Evolutionary conservation across 306 rosid species (phyloP).

Genomic region (Dalbergia oliveri): DNA sequence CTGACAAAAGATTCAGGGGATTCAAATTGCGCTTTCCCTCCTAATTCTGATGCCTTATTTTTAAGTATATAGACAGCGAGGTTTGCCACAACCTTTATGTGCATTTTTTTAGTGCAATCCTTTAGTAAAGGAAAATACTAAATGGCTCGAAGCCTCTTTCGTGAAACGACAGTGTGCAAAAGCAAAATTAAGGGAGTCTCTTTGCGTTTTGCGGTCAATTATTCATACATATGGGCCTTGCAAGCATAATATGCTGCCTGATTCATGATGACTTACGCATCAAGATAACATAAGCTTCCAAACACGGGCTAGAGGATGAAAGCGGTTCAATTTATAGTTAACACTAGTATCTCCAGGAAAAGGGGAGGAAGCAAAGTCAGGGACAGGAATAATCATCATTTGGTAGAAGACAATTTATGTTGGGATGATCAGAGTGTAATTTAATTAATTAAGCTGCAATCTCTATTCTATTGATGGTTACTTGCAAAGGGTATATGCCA

Average conservation of each 20-base stretch:
- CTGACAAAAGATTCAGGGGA: too few species aligned
- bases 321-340: not conserved
- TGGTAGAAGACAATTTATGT: not conserved
- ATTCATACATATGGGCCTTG: not conserved
- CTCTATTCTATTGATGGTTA: not conserved
- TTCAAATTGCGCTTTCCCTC: too few species aligned
- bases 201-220: not conserved
- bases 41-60: too few species aligned
- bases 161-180: too few species aligned
- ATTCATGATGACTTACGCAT: not conserved
- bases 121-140: not conserved
- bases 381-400: slow-evolving; percentile 7
- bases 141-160: too few species aligned
- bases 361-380: not conserved
- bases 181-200: too few species aligned
- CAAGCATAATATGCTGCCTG: not conserved
- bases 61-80: not conserved
- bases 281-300: too few species aligned
- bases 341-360: not conserved
- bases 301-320: not conserved
- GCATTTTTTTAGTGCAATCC: not conserved
- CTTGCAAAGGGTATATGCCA: not conserved
- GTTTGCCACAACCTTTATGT: not conserved
- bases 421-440: not conserved
- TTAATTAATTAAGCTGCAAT: not conserved